Percentiles rank a stretch among this genome's conserved stretches.
These are phyloP conservation scores for Calophaca sinica DNA, from an alignment of 306 rosid genomes.

Conservation along the genomic window DNA sequence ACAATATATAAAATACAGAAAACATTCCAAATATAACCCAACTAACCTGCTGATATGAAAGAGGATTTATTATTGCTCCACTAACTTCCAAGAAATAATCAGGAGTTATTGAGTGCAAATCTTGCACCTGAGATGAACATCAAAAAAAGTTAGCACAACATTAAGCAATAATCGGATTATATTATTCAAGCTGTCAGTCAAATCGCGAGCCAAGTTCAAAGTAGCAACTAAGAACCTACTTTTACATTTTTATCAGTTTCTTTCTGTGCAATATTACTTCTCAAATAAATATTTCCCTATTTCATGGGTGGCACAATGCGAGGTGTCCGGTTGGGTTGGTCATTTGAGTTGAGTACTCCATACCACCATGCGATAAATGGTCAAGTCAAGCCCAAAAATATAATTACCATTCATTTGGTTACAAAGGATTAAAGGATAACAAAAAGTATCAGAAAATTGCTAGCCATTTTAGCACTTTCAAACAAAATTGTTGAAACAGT, in stretches of 20 bases:
- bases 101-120: slow-evolving; percentile 92
- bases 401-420: slow-evolving; percentile 27
- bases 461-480: not conserved
- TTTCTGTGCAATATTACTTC: not conserved
- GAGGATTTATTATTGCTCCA: slow-evolving; percentile 96
- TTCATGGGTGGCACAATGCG: slow-evolving; percentile 11
- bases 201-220: slow-evolving; percentile 26
- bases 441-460: not conserved
- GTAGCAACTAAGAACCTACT: slow-evolving; percentile 30
- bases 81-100: slow-evolving; percentile 89
- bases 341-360: not conserved
- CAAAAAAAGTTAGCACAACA: slow-evolving; percentile 3
- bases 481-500: slow-evolving; percentile 16
- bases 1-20: slow-evolving; percentile 18
- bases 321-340: slow-evolving; percentile 2
- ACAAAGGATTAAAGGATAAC: slow-evolving; percentile 19
- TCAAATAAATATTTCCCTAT: slow-evolving; percentile 13
- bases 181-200: slow-evolving; percentile 15
- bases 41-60: slow-evolving; percentile 98
- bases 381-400: not conserved
- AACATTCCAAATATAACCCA: slow-evolving; percentile 34
- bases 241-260: slow-evolving; percentile 26
- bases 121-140: slow-evolving; percentile 78
- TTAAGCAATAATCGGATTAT: slow-evolving; percentile 2
- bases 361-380: not conserved